A percentile compares a stretch with the other conserved stretches of the same genome.
Conservation (phyloP, 176 grass and related monocot species). For the Eremochloa ophiuroides region DNA sequence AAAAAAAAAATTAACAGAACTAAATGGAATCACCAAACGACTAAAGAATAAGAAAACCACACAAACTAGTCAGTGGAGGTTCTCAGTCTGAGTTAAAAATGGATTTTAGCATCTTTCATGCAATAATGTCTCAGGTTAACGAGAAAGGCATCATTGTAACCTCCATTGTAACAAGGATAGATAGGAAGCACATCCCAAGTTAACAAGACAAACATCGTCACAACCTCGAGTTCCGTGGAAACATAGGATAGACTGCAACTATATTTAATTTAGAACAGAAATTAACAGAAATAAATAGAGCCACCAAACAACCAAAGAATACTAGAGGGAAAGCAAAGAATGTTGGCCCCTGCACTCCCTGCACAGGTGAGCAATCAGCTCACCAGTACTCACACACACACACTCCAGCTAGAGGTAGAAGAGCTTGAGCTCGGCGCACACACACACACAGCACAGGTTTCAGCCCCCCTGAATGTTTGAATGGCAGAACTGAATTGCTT, state of each 20-base stretch:
- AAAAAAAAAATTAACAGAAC: background rate
- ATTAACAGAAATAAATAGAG: background rate
- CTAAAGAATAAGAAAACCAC: background rate
- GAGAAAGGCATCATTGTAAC: conserved; percentile 33
- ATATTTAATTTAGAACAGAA: background rate
- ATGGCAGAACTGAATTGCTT: no score
- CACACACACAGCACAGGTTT: no score
- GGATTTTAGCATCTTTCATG: background rate
- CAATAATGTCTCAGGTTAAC: conserved; percentile 34
- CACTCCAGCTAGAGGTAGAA: no score
- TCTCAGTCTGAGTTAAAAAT: background rate
- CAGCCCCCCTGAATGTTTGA: no score
- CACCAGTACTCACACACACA: no score
- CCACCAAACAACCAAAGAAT: background rate
- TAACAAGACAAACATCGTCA: conserved; percentile 23
- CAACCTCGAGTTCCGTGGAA: background rate
- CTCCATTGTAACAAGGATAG: background rate
- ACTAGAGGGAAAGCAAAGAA: background rate
- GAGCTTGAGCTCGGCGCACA: no score
- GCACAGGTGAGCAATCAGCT: no score
- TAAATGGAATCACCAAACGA: background rate
- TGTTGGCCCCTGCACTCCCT: no score
- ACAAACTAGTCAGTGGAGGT: background rate
- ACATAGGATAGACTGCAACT: background rate
- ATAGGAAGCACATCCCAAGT: background rate